phyloP scores from a whole-genome alignment of 257 asterid species.

The Coffea eugenioides region DNA sequence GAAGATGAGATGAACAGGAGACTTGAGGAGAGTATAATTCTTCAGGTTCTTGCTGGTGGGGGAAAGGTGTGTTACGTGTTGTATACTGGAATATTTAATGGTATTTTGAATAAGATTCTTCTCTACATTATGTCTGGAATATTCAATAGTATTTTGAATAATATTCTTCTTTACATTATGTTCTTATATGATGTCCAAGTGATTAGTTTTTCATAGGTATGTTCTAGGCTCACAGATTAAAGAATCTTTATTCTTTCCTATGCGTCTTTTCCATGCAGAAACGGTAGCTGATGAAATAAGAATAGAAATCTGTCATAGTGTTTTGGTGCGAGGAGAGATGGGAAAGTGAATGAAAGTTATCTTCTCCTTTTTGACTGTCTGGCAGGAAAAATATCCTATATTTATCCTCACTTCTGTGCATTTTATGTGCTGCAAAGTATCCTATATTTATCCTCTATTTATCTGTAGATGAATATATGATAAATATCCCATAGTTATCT shows the following conservation, averaged over 20 bases:
- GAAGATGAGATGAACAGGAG: conserved; percentile 52
- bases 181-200: not conserved
- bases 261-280: not conserved
- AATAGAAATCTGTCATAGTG: not conserved
- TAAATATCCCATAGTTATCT: not conserved
- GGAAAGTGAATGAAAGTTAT: no score
- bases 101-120: conserved; percentile 20
- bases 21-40: conserved; percentile 59
- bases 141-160: conserved; percentile 12
- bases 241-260: not conserved
- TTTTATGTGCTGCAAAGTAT: no score
- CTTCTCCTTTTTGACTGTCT: no score
- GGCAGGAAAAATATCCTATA: no score
- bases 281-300: not conserved
- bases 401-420: no score
- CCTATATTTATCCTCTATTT: no score
- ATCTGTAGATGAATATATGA: no score
- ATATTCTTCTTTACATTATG: conserved; percentile 11
- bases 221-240: not conserved
- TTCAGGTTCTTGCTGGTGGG: conserved; percentile 90
- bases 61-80: conserved; percentile 71
- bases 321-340: no score
- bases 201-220: not conserved
- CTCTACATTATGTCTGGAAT: not conserved
- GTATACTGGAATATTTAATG: not conserved